Percentiles rank a stretch among this genome's conserved stretches.
phyloP scores from a whole-genome alignment of 2,329 filamentous ascomycete species.

The Xylaria sp. region DNA sequence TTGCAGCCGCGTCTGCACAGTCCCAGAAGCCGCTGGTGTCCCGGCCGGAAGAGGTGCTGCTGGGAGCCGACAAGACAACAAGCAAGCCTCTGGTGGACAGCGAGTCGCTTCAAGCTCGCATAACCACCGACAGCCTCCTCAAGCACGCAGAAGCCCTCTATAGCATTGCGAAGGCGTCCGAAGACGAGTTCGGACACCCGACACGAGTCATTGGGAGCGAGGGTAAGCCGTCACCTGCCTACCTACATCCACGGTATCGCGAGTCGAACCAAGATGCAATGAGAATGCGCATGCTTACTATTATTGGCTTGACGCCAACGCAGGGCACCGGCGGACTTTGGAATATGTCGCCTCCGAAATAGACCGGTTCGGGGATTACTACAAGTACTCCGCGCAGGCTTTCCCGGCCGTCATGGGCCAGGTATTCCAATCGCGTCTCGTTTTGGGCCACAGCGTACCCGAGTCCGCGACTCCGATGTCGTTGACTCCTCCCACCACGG shows the following conservation, averaged over 20 bases:
- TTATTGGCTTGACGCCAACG: slow-evolving; percentile 1
- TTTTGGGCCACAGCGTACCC: slow-evolving; percentile 64
- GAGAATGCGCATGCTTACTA: slow-evolving; percentile 17
- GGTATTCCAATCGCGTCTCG: slow-evolving; percentile 68
- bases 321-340: slow-evolving; percentile 72
- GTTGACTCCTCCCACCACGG: slow-evolving; percentile 72
- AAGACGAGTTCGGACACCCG: slow-evolving; percentile 72
- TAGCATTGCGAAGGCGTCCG: slow-evolving; percentile 68
- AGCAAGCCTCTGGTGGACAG: slow-evolving; percentile 61
- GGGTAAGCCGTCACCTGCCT: slow-evolving; percentile 54
- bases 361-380: slow-evolving; percentile 67
- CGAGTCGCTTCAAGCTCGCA: slow-evolving; percentile 65
- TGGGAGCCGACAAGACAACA: slow-evolving; percentile 30
- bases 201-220: slow-evolving; percentile 77
- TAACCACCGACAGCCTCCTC: slow-evolving; percentile 67
- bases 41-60: slow-evolving; percentile 29
- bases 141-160: slow-evolving; percentile 70
- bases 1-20: slow-evolving; percentile 36
- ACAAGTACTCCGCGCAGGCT: slow-evolving; percentile 69
- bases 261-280: not conserved
- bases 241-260: not conserved
- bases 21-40: slow-evolving; percentile 45
- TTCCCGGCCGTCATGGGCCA: slow-evolving; percentile 72
- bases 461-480: slow-evolving; percentile 67
- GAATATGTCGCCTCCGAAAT: slow-evolving; percentile 70